These are phyloP conservation scores for Penicillium hordei DNA, from an alignment of 2,329 filamentous ascomycete species.

Conservation along the genomic window DNA sequence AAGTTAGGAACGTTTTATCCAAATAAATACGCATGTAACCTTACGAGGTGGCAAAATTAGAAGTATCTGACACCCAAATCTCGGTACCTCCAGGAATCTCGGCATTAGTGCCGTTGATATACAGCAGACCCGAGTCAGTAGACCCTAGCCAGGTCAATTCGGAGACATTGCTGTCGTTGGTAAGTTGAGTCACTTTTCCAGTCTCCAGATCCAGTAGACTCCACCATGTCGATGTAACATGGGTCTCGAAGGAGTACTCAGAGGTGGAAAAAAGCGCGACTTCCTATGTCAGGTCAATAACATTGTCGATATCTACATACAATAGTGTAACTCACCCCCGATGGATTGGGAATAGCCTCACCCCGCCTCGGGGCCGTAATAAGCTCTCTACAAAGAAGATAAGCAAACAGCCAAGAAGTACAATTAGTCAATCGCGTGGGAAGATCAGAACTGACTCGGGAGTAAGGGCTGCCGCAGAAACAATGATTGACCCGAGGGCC, in stretches of 20 bases:
- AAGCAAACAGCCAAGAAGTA: neutral
- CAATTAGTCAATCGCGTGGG: neutral
- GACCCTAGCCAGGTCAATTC: conserved; percentile 77
- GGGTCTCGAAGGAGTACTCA: conserved; percentile 76
- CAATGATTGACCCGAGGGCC: conserved; percentile 24
- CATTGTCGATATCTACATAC: neutral
- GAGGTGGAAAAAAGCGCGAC: conserved; percentile 59
- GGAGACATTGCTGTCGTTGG: conserved; percentile 62
- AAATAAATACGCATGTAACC: conserved; percentile 1
- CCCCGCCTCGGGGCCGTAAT: conserved; percentile 40
- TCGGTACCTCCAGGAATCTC: conserved; percentile 42
- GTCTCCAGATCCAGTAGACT: conserved; percentile 69
- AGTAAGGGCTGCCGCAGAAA: conserved; percentile 28
- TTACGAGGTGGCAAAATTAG: conserved; percentile 35
- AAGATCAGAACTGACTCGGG: conserved; percentile 28
- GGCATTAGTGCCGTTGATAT: conserved; percentile 51
- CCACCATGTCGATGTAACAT: conserved; percentile 62
- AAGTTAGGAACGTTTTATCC: neutral
- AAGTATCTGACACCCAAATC: conserved; percentile 40
- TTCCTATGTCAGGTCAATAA: conserved; percentile 26
- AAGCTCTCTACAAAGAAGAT: conserved; percentile 29
- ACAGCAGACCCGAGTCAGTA: conserved; percentile 60
- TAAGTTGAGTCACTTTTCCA: conserved; percentile 65
- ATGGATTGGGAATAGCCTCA: conserved; percentile 41
- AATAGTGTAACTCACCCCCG: conserved; percentile 35